A percentile compares a stretch with the other conserved stretches of the same genome.
phyloP scores from a whole-genome alignment of 306 rosid species.

The Quercus alba region DNA sequence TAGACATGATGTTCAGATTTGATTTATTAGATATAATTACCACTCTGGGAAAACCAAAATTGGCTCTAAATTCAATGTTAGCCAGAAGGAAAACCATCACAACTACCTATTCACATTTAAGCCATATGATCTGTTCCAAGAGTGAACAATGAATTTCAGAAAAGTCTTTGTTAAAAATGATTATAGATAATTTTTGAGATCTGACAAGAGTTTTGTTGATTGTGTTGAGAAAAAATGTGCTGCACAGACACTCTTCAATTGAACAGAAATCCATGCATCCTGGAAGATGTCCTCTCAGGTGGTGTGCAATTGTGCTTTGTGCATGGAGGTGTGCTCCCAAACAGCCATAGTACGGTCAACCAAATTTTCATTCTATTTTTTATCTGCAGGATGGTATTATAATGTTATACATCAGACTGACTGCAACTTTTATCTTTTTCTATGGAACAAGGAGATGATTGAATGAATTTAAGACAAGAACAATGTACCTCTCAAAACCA shows the following conservation, averaged over 20 bases:
- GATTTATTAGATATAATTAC: no score
- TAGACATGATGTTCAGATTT: no score
- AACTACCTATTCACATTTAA: background rate
- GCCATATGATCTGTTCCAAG: background rate
- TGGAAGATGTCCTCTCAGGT: no score
- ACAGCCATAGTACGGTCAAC: no score
- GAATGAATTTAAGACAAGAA: background rate
- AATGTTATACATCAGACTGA: background rate
- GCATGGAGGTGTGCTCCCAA: no score
- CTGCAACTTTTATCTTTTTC: background rate
- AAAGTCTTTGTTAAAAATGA: no score
- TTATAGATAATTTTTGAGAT: background rate
- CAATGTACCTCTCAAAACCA: conserved; percentile 6
- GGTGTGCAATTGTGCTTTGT: no score
- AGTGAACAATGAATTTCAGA: background rate
- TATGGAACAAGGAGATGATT: background rate
- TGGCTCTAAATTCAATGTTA: background rate
- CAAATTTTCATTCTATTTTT: background rate
- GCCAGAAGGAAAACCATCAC: background rate
- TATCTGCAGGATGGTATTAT: background rate
- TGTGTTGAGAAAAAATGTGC: background rate
- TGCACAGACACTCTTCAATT: no score
- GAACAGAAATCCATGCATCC: no score
- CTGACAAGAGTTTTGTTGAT: background rate
- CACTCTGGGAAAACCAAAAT: no score